A percentile compares a stretch with the other conserved stretches of the same genome.
Conservation (phyloP, 176 grass and related monocot species). For the Oryza brachyantha region DNA sequence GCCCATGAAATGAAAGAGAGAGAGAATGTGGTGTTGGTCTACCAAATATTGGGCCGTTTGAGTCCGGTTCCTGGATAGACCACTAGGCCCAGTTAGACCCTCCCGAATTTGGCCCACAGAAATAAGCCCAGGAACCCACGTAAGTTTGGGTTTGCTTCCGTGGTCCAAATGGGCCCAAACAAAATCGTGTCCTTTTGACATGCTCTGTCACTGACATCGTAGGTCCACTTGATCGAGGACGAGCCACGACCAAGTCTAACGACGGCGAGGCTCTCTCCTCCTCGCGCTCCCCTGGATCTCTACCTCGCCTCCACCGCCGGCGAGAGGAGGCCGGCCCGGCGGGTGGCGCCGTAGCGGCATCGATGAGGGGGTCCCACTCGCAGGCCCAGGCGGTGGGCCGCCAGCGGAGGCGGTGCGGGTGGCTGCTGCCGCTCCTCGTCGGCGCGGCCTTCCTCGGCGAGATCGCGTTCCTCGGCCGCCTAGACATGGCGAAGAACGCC, state of each 20-base stretch:
- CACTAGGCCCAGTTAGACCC: too few relatives aligned
- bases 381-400: constrained; percentile 33
- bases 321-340: constrained; percentile 1
- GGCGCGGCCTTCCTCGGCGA: constrained; percentile 73
- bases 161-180: too few relatives aligned
- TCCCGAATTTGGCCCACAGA: too few relatives aligned
- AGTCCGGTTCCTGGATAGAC: too few relatives aligned
- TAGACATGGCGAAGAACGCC: constrained; percentile 94
- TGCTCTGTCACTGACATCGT: background rate
- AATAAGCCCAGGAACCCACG: too few relatives aligned
- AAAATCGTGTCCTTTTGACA: too few relatives aligned
- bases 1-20: too few relatives aligned
- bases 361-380: constrained; percentile 42
- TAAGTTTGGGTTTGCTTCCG: too few relatives aligned
- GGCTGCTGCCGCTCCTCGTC: constrained; percentile 65
- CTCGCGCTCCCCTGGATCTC: background rate
- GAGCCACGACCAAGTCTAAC: constrained; percentile 7
- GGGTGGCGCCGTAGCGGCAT: background rate
- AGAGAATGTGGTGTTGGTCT: too few relatives aligned
- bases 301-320: constrained; percentile 21
- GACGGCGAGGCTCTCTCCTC: background rate
- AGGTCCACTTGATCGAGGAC: background rate
- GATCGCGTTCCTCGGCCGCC: constrained; percentile 73
- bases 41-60: too few relatives aligned
- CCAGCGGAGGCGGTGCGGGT: constrained; percentile 47